Base-by-base conservation (phyloP, 345 rosid species). In the Melaleuca quinquenervia region DNA sequence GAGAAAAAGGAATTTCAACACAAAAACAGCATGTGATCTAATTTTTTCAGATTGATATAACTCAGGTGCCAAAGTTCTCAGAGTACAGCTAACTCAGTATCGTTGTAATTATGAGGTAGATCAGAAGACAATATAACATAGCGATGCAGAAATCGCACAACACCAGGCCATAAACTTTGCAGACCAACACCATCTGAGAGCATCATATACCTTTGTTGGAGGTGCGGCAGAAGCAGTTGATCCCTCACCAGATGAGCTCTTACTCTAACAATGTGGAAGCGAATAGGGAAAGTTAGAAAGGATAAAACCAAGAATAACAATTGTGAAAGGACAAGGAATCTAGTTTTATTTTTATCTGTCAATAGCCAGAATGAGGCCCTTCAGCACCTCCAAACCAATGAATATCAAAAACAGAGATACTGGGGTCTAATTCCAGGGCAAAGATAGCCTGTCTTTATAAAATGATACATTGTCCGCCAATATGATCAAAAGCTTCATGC, bases 221-320 rank as follows among this genome's bases (percentile, higher is more conserved):
- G 92, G 86, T n/a, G 90, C 91, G 87, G 92, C 85, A 84, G 95
- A 90, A 74, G 92, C 86, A 86, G 92, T 87, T 85, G 98, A 92
- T 11, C 92, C 88, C 85, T 93, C 95, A 51, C 92, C 87, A 50
- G 96, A 86, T 41, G 95, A 82, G 90, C 89, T 90, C 91, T 95
- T 95, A 86, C 45, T 92, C 97, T 95, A 85, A 86, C 60, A 90
- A 87, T 64, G 21, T 18, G 27, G 49, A 70, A 50, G n/a, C 24
- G 41, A 52, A 36, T 45, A 55, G 7, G 7, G 22, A 55, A 41
- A 85, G 48, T 52, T 56, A 44, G 82, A 52, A 32, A 85, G 84
- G 84, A 14, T 3, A 29, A 41, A 24, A 82, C 78, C 22, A 83
- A 70, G 55, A 2, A 24, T 12, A 21, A 27, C 8, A 15, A 64